Conservation (phyloP, 139 green algal genomes). For the Spirogloea muscicola region DNA sequence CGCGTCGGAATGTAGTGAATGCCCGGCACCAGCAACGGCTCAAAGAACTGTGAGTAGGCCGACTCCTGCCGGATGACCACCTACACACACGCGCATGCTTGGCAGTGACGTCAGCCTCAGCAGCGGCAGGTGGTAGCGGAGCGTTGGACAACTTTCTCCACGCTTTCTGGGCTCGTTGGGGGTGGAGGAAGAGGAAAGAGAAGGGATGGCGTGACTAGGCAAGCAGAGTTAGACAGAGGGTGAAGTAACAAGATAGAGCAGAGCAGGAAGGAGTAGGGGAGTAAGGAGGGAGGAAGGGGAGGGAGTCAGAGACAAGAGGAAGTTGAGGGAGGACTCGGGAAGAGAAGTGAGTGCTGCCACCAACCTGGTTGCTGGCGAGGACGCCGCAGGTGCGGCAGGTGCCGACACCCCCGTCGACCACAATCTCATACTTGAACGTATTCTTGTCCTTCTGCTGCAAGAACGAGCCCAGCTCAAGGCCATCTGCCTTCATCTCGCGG, state of each 20-base stretch:
- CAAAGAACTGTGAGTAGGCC: conserved; percentile 24
- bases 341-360: no score
- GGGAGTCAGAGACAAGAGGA: background rate
- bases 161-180: no score
- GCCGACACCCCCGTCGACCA: conserved; percentile 16
- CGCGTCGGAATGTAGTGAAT: conserved; percentile 21
- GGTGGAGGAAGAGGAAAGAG: no score
- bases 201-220: background rate
- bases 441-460: background rate
- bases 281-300: background rate
- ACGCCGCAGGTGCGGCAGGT: conserved; percentile 4
- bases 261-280: background rate
- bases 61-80: conserved; percentile 35
- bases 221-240: background rate
- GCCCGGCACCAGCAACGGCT: conserved; percentile 11
- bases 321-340: background rate
- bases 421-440: conserved; percentile 20
- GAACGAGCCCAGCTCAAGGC: background rate
- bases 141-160: no score
- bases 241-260: background rate
- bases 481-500: conserved; percentile 12
- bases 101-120: no score
- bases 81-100: no score
- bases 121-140: no score
- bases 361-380: conserved; percentile 22